Base-by-base conservation (phyloP, 192 early-diverging fungal species). In the Dimargaris xerosporica region DNA sequence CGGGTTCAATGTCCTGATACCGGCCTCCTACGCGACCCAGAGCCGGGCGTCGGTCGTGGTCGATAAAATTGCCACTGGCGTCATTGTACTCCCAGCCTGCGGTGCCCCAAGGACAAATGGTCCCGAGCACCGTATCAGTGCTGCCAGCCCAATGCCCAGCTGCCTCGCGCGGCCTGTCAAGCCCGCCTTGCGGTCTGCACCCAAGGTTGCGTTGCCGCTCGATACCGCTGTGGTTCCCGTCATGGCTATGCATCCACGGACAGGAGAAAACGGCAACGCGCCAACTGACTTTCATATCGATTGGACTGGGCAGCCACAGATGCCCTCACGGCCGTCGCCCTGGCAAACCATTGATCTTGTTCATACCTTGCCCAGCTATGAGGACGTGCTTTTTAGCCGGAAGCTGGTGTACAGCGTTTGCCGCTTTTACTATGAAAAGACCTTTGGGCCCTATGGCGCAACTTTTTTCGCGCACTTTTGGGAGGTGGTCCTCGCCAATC, bases 1-100 rank as follows among this genome's bases (percentile, higher is more conserved):
- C 21, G 52, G 52, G 21, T 53, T 53, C 26, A 53, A 53, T 25
- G 52, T 53, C 25, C 52, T 53, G 25, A 53, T 53, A 39, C 34
- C 34, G 34, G 34, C 34, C 34, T 39, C 34, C 7, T 39, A 39
- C 7, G 34, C 34, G 2, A 7, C 34, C 34, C 2, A 39, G 7
- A 39, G 34, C 34, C 34, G 34, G 34, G 34, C 34, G 3, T 39
- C 34, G 34, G 34, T 39, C 34, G 34, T 39, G 2, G 34, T 39
- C 34, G 34, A 39, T 39, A 39, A 39, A 39, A 39, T 39, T 39
- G 34, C 34, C 7, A 39, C 34, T 39, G 34, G 34, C 3, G 34
- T 39, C 34, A 39, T 39, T 7, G 3, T 39, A 39, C 34, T 39
- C 34, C 34, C 34, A 39, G 34, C 2, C 34, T 39, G 34, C 34